These are phyloP conservation scores for Salvia rosmarinus DNA, from an alignment of 257 asterid genomes.

Conservation along the genomic window DNA sequence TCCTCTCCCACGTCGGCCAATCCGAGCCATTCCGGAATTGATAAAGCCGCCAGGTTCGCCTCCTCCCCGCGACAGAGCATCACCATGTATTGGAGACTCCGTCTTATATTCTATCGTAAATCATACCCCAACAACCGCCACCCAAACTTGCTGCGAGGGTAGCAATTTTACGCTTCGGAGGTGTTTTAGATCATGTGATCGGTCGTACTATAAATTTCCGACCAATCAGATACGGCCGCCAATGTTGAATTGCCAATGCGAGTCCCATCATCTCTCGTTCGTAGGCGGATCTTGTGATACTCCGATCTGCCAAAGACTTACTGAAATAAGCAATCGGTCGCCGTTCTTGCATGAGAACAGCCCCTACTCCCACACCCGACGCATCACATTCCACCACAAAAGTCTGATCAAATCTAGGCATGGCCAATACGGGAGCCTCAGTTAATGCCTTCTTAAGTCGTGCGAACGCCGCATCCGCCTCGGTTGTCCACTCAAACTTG, in stretches of 20 bases:
- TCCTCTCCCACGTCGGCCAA: neutral
- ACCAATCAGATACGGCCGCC: neutral
- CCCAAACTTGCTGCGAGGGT: slow-evolving; percentile 1
- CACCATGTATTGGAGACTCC: neutral
- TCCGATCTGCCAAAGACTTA: neutral
- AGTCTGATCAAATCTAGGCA: too few species aligned
- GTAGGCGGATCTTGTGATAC: neutral
- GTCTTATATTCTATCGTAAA: neutral
- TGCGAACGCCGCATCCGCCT: neutral
- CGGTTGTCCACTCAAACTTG: slow-evolving; percentile 1
- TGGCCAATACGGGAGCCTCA: too few species aligned
- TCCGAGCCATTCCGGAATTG: neutral
- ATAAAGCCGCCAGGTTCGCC: neutral
- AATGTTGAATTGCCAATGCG: neutral
- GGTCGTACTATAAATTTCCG: neutral
- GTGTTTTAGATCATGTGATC: neutral
- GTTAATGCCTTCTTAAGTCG: neutral
- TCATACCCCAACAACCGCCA: neutral
- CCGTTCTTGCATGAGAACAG: too few species aligned
- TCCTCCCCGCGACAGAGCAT: neutral
- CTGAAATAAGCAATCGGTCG: neutral
- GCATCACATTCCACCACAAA: too few species aligned
- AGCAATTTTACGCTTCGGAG: neutral
- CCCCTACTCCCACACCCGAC: neutral
- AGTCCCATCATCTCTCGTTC: neutral